Evolutionary conservation across 2,329 filamentous ascomycete genomes (phyloP).

Genomic region (Pseudogymnoascus sp.): DNA sequence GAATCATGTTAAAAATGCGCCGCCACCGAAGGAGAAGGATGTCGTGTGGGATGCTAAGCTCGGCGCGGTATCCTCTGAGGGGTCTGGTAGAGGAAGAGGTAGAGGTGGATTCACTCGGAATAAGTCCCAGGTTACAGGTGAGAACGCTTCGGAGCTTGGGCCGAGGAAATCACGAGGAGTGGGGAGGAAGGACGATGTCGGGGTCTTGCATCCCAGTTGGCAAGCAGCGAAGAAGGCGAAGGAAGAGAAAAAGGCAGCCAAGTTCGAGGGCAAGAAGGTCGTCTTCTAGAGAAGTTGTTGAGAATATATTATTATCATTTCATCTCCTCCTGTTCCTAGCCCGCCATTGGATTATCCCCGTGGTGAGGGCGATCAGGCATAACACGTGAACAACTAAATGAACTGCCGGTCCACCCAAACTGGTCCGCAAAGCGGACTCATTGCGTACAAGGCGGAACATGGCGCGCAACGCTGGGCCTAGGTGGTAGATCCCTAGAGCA

Average conservation of each 20-base stretch:
- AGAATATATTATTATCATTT: slow-evolving; percentile 4
- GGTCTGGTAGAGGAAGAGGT: slow-evolving; percentile 4
- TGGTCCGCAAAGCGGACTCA: slow-evolving; percentile 9
- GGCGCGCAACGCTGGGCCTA: slow-evolving; percentile 28
- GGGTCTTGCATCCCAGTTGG: slow-evolving; percentile 57
- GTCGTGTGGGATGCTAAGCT: slow-evolving; percentile 53
- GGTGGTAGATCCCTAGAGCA: slow-evolving; percentile 31
- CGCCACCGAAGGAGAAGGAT: slow-evolving; percentile 31
- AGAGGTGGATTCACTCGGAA: slow-evolving; percentile 13
- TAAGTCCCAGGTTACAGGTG: slow-evolving; percentile 19
- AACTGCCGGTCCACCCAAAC: slow-evolving; percentile 21
- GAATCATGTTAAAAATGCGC: slow-evolving; percentile 27
- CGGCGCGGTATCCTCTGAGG: slow-evolving; percentile 35
- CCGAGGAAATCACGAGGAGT: slow-evolving; percentile 21
- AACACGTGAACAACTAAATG: slow-evolving; percentile 22
- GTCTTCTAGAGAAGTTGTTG: slow-evolving; percentile 43
- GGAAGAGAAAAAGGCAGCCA: slow-evolving; percentile 44
- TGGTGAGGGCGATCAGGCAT: slow-evolving; percentile 10
- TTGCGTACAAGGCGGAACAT: slow-evolving; percentile 15
- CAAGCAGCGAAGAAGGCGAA: slow-evolving; percentile 50
- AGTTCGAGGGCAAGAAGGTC: slow-evolving; percentile 52
- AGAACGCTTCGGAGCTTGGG: slow-evolving; percentile 22
- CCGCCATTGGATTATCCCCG: background rate
- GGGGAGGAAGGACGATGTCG: slow-evolving; percentile 41
- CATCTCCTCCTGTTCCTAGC: background rate